Percentiles rank a stretch among this genome's conserved stretches.
These are phyloP conservation scores for Daldinia eschscholtzii DNA, from an alignment of 2,329 filamentous ascomycete genomes.

Conservation along the genomic window DNA sequence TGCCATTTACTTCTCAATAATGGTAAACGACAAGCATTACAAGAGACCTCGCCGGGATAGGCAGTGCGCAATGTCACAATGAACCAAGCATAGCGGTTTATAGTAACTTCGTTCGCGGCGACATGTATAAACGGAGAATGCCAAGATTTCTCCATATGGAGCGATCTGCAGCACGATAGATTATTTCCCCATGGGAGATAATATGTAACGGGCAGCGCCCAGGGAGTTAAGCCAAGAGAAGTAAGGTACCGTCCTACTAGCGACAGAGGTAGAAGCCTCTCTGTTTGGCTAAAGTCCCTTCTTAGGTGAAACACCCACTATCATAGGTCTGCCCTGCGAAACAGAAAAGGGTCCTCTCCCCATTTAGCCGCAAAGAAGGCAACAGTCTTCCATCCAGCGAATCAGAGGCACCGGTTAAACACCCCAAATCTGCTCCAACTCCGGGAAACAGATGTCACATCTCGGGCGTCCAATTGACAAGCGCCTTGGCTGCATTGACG, in stretches of 20 bases:
- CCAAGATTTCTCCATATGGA: constrained; percentile 43
- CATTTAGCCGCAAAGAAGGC: constrained; percentile 50
- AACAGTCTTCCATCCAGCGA: constrained; percentile 28
- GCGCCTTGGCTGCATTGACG: constrained; percentile 30
- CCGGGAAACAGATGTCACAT: constrained; percentile 38
- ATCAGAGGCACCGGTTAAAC: constrained; percentile 45
- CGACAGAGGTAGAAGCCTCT: constrained; percentile 28
- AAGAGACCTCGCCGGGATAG: constrained; percentile 18
- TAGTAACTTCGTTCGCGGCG: constrained; percentile 23
- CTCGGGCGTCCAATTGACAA: constrained; percentile 35
- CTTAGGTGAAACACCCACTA: constrained; percentile 49
- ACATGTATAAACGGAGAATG: constrained; percentile 34
- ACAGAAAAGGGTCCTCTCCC: constrained; percentile 35
- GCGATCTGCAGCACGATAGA: constrained; percentile 39
- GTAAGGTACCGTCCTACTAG: constrained; percentile 40
- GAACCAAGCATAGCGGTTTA: constrained; percentile 19
- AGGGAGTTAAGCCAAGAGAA: constrained; percentile 39
- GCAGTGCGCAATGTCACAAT: constrained; percentile 5
- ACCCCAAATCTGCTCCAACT: constrained; percentile 33
- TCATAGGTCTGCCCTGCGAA: constrained; percentile 42
- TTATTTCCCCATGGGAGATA: constrained; percentile 41
- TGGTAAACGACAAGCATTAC: constrained; percentile 16
- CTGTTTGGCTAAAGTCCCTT: constrained; percentile 48
- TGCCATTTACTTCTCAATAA: constrained; percentile 1
- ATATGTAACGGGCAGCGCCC: constrained; percentile 37